A percentile compares a stretch with the other conserved stretches of the same genome.
Conservation (phyloP, 805 yeast genomes). For the Clavispora fructus region DNA sequence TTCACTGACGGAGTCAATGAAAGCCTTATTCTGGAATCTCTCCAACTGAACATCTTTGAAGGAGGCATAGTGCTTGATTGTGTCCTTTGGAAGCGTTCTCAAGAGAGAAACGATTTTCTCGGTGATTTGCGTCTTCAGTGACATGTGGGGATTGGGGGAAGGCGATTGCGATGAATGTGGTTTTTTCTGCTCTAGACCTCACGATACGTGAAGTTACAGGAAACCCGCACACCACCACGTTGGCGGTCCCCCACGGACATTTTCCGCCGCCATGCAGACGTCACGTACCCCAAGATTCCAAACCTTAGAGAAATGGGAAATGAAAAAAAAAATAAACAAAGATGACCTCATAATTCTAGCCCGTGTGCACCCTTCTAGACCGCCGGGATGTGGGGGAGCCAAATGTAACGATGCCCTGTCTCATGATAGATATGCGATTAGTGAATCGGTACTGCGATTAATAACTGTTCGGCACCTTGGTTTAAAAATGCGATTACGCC, state of each 20-base stretch:
- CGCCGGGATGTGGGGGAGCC: too few species aligned
- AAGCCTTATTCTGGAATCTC: constrained; percentile 32
- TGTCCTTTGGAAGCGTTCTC: constrained; percentile 63
- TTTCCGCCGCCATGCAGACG: too few species aligned
- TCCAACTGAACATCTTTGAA: constrained; percentile 61
- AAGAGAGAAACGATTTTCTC: constrained; percentile 53
- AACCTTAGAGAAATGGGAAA: too few species aligned
- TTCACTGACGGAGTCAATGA: constrained; percentile 39
- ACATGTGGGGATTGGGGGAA: constrained; percentile 4
- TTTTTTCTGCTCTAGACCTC: neutral
- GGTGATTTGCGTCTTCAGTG: constrained; percentile 41
- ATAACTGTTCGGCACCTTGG: neutral
- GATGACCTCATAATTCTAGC: too few species aligned
- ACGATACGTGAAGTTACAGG: too few species aligned
- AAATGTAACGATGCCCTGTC: neutral
- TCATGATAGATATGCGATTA: neutral
- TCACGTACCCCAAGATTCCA: too few species aligned
- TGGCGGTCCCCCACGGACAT: neutral
- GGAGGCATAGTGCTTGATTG: constrained; percentile 62
- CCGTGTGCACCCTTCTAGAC: too few species aligned
- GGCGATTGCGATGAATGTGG: neutral
- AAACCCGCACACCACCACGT: constrained; percentile 1
- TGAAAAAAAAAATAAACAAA: too few species aligned
- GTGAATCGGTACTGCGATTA: neutral
- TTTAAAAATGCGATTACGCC: neutral